Base-by-base conservation (phyloP, 2,329 filamentous ascomycete species). In the Waltergamsia citrina region DNA sequence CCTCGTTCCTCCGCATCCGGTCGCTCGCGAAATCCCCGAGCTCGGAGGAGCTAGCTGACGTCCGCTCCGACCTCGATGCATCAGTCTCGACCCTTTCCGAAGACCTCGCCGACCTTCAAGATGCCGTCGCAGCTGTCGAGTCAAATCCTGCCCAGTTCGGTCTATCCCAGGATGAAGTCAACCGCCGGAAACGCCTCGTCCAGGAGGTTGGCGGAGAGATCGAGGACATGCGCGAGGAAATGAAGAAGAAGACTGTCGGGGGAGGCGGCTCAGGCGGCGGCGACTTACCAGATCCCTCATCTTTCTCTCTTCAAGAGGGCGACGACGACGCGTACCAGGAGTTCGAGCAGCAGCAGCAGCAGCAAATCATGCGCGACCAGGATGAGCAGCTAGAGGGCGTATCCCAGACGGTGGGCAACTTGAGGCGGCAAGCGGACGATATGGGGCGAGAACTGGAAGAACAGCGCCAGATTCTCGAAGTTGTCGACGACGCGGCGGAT, bases 371-470 rank as follows among this genome's bases (percentile, higher is more conserved):
- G 82, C 76, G 81, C 44, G 86, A 95, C 58, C 92, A 98, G 65
- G 92, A 98, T 54, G 71, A 88, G 60, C 83, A 92, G 48, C 70
- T 98, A 2, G 90, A 96, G 53, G 85, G 84, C 12, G 90, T 98
- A 30, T 94, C 93, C 53, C 76, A 80, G 44, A 96, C 90, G 1
- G 92, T 98, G 17, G 90, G 88, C 3, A 95, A 87, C 53, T 61
- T 98, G 52, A 70, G 90, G 36, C 71, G 82, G 52, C 92, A 96
- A 67, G 93, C 92, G 2, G 81, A 93, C 58, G 85, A 87, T 47
- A 98, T 98, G 90, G 90, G 92, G 2, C 70, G 90, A 37, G 92
- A 98, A 64, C 67, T 98, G 29, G 93, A 95, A 60, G 92, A 98
- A 63, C 92, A 98, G 67, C 73, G 72, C 16, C 85, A 87, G 56